Evolutionary conservation across 768 basidiomycete genomes (phyloP).

Genomic region (Lanmaoa rubissima): DNA sequence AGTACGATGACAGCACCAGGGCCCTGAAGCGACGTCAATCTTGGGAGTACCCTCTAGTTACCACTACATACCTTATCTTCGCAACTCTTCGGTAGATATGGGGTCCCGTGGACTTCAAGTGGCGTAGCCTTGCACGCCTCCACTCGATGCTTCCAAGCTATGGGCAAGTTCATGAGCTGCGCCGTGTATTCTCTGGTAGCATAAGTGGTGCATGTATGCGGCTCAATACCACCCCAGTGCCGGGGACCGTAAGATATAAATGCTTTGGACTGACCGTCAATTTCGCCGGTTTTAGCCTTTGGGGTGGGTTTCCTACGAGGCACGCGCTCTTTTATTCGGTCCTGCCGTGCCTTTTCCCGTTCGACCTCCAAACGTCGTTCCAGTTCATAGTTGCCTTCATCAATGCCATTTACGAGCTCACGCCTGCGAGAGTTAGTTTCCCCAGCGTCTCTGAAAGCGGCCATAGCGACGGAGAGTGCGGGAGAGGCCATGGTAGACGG

Average conservation of each 20-base stretch:
- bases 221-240: constrained; percentile 16
- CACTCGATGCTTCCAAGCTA: constrained; percentile 19
- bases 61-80: constrained; percentile 19
- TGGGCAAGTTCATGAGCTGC: constrained; percentile 29
- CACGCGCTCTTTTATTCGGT: constrained; percentile 64
- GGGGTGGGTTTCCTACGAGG: constrained; percentile 54
- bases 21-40: constrained; percentile 12
- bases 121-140: constrained; percentile 28
- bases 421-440: constrained; percentile 50
- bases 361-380: constrained; percentile 62
- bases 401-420: constrained; percentile 48
- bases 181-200: no score
- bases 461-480: constrained; percentile 53
- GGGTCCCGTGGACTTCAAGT: constrained; percentile 22
- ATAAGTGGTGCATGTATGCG: constrained; percentile 25
- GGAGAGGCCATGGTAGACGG: constrained; percentile 42
- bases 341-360: constrained; percentile 62
- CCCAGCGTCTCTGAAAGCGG: constrained; percentile 65
- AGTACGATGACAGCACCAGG: constrained; percentile 19
- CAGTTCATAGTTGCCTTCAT: constrained; percentile 54
- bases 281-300: constrained; percentile 69
- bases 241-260: neutral
- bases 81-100: constrained; percentile 17
- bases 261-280: constrained; percentile 64
- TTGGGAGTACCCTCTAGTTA: neutral